Base-by-base conservation (phyloP, 179 eudicot genomes). In the Pouteria campechiana region DNA sequence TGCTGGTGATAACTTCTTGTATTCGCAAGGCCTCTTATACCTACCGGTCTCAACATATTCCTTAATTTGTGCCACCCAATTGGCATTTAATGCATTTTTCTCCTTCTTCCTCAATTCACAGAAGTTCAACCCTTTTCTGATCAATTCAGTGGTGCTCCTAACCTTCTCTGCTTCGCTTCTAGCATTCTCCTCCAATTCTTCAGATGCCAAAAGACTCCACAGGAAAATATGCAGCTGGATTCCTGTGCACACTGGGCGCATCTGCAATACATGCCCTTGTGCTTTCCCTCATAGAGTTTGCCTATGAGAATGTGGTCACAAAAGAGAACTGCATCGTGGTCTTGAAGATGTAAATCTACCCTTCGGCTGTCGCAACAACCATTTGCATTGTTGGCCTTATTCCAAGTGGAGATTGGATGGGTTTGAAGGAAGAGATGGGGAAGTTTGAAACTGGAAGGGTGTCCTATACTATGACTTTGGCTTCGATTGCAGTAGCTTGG, bases 31-130 rank as follows among this genome's bases (percentile, higher is more conserved):
- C 3, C 76, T 86, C 1, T 20, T 41, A 13, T 59, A 79, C 32
- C 68, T 86, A 18, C 86, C 94, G 0, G 83, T 74, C 19, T 79
- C 96, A 0, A 83, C 90, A 1, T 83, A 40, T 27, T 65, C 96
- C 0, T 68, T 86, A 12, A 57, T 86, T 5, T 50, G 67, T 55
- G 76, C 96, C 2, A 67, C 57, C 3, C 89, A 86, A 41, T 35
- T 86, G 2, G 86, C 57, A 3, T 86, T 83, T 70, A 79, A 69
- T 24, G 89, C 80, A 7, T 13, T 79, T 23, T 83, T 83, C 48
- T 62, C 89, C 10, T 69, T 52, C 62, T 74, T 78, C 20, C 41
- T 86, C 19, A 83, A 79, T 21, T 51, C 66, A 7, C 89, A 86
- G 8, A 79, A 74, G 41, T 30, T 83, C 50, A 83, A 89, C 12